Conservation (phyloP, 2,329 filamentous ascomycete species). For the Alternaria ventricosa region DNA sequence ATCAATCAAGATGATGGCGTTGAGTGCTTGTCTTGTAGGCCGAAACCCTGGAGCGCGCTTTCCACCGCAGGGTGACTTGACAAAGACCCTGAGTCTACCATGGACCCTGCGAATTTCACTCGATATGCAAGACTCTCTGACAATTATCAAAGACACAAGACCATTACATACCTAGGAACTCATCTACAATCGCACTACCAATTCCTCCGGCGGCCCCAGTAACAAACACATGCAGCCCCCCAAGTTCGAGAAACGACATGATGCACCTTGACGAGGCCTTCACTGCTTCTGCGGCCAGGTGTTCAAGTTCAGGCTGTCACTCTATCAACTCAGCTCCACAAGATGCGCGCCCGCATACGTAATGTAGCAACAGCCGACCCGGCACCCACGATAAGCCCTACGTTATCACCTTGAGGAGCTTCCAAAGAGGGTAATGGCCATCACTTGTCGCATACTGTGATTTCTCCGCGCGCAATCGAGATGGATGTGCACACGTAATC, state of each 20-base stretch:
- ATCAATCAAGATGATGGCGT: background rate
- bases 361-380: conserved; percentile 5
- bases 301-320: background rate
- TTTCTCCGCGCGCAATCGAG: background rate
- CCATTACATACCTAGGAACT: conserved; percentile 56
- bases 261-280: background rate
- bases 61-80: background rate
- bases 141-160: background rate
- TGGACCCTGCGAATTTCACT: background rate
- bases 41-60: background rate
- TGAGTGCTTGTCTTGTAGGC: background rate
- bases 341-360: conserved; percentile 4
- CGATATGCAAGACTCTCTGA: background rate
- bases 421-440: conserved; percentile 5
- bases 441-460: background rate
- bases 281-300: background rate
- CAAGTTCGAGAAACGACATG: conserved; percentile 57
- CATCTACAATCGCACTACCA: conserved; percentile 57
- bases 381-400: conserved; percentile 9
- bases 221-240: conserved; percentile 60
- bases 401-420: conserved; percentile 7
- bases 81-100: background rate
- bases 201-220: conserved; percentile 62
- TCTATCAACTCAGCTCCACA: background rate
- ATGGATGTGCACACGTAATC: background rate